Base-by-base conservation (phyloP, 2,329 filamentous ascomycete genomes). In the Pestalotiopsis sp. region DNA sequence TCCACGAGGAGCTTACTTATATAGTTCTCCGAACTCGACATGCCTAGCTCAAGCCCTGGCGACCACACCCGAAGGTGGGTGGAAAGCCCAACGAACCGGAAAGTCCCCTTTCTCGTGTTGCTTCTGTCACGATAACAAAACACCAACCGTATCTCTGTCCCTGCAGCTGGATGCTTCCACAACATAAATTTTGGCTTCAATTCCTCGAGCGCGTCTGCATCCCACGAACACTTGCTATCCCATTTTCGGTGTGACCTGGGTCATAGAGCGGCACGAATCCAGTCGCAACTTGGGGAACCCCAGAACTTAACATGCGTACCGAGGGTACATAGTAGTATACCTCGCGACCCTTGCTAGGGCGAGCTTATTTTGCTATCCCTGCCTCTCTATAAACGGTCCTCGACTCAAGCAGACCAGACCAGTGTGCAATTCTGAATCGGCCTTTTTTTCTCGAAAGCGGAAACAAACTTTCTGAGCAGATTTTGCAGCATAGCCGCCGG, bases 231-330 rank as follows among this genome's bases (percentile, higher is more conserved):
- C 57, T 36, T 52, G 23, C 23, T 23, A 59, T 59, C 23, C 9
- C 4, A 23, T 59, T 59, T 23, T 59, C 57, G 57, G 57, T 59
- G 57, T 59, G 57, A 59, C 23, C 57, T 36, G 57, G 57, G 57
- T 13, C 7, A 36, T 13, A 12, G 57, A 52, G 45, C 17, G 45
- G 20, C 17, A 17, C 17, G 20, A 52, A 9, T n/a, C 57, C 57
- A 59, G 27, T 23, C 23, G 27, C 57, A 25, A 13, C 57, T 59
- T 27, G 14, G 23, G 23, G 7, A n/a, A 52, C 14, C 45, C 45
- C 45, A 52, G 45, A 23, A 52, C 7, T 20, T 9, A n/a, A 17
- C 17, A 52, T 52, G 17, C 17, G 17, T 52, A 52, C 45, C 45
- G n/a, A 52, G 9, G 7, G 20, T 52, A 52, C 45, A 52, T 52